Base-by-base conservation (phyloP, 1,284 basidiomycete genomes). In the Trichosporon ovoides region DNA sequence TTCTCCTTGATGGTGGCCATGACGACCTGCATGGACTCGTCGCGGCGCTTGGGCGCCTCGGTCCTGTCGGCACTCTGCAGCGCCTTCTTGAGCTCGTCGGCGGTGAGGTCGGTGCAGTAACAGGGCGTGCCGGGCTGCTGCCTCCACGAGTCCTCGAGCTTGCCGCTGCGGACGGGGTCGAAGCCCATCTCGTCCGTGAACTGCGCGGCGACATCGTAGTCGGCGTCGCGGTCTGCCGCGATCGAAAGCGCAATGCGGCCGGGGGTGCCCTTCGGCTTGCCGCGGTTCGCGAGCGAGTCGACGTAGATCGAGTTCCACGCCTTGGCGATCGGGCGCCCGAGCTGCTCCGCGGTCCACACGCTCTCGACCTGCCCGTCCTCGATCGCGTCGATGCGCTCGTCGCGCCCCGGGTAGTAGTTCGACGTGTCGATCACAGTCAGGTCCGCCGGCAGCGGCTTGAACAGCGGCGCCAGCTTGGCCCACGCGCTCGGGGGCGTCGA, bases 391-490 rank as follows among this genome's bases (percentile, higher is more conserved):
- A 53, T 34, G 38, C 22, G 12, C n/a, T 43, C 38, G 28, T 53
- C 52, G 7, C 52, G 52, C 7, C 31, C 20, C 13, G 52, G 52
- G 38, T 53, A 53, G 38, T 53, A 53, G 38, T 53, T 53, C 16
- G 52, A 53, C 24, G 52, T 53, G 52, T 53, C 52, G 24, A 53
- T 53, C 12, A 53, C 10, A 6, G 28, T 28, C 3, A 20, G 13
- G 16, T 43, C 24, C 24, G n/a, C 22, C n/a, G 52, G 52, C 14
- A 40, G 38, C n/a, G 16, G 11, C 16, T 31, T 19, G 52, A 53
- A 31, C 12, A 24, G 14, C 11, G 35, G 20, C 5, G 51, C 34
- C 13, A 52, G 34, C 34, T 20, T 52, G 34, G 51, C 24, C 16
- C 37, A 14, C 20, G 34, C 36, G 1, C 11, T 16, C 6, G 34